Base-by-base conservation (phyloP, 371 early-diverging fungal species). In the Lichtheimia corymbifera region DNA sequence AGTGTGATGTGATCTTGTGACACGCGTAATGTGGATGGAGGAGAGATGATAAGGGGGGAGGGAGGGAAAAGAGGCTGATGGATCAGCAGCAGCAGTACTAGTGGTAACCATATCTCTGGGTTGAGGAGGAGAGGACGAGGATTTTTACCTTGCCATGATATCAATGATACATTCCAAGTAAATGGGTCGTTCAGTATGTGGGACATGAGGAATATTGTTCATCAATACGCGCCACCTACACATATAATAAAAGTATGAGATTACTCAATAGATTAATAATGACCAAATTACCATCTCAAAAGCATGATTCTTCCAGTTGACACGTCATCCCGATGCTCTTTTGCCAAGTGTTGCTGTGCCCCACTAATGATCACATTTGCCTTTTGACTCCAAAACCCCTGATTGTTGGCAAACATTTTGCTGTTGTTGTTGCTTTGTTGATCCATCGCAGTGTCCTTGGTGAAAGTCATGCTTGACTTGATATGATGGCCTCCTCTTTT, bases 11-110 rank as follows among this genome's bases (percentile, higher is more conserved):
- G 35, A 35, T 35, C 35, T 35, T 20, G 71, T 74, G 47, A 72
- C 70, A 53, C 76, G 74, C 43, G 79, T 55, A 18, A 64, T 62
- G 43, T 62, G 43, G 52, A 58, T 18, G 12, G 18, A 2, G 12
- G 18, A 3, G 13, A 14, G 22, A 9, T 50, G 49, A 35, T 22
- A 35, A 28, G 18, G 15, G 47, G 41, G 22, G 6, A 14, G 24
- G n/a, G 1, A 14, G 24, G n/a, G 11, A 52, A 9, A 52, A 43
- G 15, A 51, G 42, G 51, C 17, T 13, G 25, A 15, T n/a, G n/a
- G 25, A 20, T 18, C 52, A 30, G 50, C 30, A 17, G 35, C n/a
- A 42, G 56, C 27, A 22, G 22, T 22, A 17, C 20, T 24, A 42
- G 56, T 40, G 24, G 22, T 40, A 18, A 3, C 25, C 56, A 43